Conservation (phyloP, 805 yeast genomes). For the Wickerhamomyces queroliae region DNA sequence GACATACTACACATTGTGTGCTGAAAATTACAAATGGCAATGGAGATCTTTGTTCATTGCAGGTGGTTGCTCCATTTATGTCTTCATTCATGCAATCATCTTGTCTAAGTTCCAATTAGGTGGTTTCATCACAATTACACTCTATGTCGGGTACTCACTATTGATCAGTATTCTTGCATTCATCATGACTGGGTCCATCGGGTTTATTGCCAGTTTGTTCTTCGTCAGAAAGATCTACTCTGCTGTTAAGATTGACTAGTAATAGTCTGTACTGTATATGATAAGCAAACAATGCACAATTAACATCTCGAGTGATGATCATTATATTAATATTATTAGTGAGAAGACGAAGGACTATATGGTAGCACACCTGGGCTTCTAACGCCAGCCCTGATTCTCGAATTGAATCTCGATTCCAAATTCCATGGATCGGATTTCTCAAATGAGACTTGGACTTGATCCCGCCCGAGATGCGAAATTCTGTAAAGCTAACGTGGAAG, state of each 20-base stretch:
- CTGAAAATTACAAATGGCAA: slow-evolving; percentile 96
- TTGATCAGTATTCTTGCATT: slow-evolving; percentile 68
- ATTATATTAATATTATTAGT: no score
- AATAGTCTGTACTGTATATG: no score
- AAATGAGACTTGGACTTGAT: no score
- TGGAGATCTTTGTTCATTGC: slow-evolving; percentile 88
- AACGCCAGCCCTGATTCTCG: no score
- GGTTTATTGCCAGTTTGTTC: slow-evolving; percentile 67
- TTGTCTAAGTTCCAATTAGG: slow-evolving; percentile 66
- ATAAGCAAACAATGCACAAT: not conserved
- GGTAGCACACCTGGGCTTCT: no score
- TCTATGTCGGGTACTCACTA: slow-evolving; percentile 79
- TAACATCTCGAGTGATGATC: not conserved
- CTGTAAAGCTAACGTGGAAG: no score
- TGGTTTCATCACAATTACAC: slow-evolving; percentile 68
- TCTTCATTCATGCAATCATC: slow-evolving; percentile 76
- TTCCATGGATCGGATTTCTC: no score
- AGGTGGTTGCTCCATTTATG: slow-evolving; percentile 84
- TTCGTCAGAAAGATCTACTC: slow-evolving; percentile 77
- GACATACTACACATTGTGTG: slow-evolving; percentile 77
- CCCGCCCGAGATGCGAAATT: no score
- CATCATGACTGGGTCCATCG: slow-evolving; percentile 82
- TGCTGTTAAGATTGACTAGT: slow-evolving; percentile 80
- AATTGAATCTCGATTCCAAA: no score
- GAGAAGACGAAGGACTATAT: no score